These are phyloP conservation scores for Orychophragmus violaceus DNA, from an alignment of 345 rosid species.

Conservation along the genomic window DNA sequence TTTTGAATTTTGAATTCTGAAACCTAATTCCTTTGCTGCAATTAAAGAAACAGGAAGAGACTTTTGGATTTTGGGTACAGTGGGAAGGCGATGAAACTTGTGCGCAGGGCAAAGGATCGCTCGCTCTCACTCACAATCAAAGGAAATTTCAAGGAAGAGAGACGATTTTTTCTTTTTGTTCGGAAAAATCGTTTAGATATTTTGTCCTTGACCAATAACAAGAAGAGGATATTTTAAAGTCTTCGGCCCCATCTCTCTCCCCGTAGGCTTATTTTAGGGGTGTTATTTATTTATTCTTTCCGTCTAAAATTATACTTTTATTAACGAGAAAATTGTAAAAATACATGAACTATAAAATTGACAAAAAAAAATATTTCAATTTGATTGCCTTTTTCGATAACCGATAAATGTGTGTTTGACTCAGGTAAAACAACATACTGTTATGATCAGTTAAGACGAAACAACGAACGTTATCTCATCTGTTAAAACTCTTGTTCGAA, in stretches of 20 bases:
- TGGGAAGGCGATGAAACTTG: slow-evolving; percentile 20
- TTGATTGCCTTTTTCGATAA: no score
- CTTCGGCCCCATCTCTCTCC: neutral
- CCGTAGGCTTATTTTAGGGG: neutral
- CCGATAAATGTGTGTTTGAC: no score
- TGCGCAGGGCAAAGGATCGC: slow-evolving; percentile 15
- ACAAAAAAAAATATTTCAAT: no score
- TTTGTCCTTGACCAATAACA: neutral
- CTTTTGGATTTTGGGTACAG: neutral
- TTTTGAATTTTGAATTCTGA: neutral
- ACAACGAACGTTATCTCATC: no score
- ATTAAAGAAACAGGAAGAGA: neutral
- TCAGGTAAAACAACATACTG: no score
- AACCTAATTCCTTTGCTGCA: neutral
- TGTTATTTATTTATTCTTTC: no score
- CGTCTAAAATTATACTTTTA: no score
- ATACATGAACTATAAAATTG: no score
- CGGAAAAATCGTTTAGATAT: neutral
- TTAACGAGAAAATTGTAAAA: no score
- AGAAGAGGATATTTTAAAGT: no score
- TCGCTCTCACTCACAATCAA: neutral
- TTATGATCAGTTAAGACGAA: no score
- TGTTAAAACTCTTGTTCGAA: no score
- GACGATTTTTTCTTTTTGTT: neutral
- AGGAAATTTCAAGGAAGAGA: slow-evolving; percentile 18